These are phyloP conservation scores for Nepenthes mirabilis DNA, from an alignment of 148 eudicot species.

Conservation along the genomic window DNA sequence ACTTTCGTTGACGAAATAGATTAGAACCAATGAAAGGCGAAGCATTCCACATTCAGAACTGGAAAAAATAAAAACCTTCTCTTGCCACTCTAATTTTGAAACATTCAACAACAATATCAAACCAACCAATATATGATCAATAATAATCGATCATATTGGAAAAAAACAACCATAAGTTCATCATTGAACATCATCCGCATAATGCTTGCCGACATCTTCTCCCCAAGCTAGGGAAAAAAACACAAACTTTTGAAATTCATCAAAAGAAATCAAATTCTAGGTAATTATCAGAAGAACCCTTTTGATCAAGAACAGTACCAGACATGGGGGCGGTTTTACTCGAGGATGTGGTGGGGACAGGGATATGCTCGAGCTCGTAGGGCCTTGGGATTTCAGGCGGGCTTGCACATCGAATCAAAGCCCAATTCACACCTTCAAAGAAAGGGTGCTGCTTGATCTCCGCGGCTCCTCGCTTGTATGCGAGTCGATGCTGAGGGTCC, in stretches of 20 bases:
- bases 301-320: slow-evolving; percentile 22
- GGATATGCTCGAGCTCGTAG: slow-evolving; percentile 40
- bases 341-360: slow-evolving; percentile 22
- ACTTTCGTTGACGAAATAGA: too few relatives aligned
- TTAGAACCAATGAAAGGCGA: too few relatives aligned
- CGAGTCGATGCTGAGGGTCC: slow-evolving; percentile 76
- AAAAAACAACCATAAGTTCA: slow-evolving; percentile 15
- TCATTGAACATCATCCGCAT: too few relatives aligned
- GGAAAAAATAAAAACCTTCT: too few relatives aligned
- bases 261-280: slow-evolving; percentile 84
- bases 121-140: too few relatives aligned
- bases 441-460: slow-evolving; percentile 87
- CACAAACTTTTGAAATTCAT: slow-evolving; percentile 5
- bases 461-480: slow-evolving; percentile 72
- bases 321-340: slow-evolving; percentile 29
- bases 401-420: slow-evolving; percentile 74
- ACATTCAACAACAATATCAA: too few relatives aligned
- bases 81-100: too few relatives aligned
- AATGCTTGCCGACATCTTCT: too few relatives aligned
- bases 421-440: slow-evolving; percentile 98
- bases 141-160: slow-evolving; percentile 5
- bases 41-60: too few relatives aligned
- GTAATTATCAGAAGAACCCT: slow-evolving; percentile 57
- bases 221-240: slow-evolving; percentile 17
- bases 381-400: slow-evolving; percentile 81